A percentile compares a stretch with the other conserved stretches of the same genome.
Evolutionary conservation across 129 eudicot genomes (phyloP).

Genomic region (Tanacetum coccineum): DNA sequence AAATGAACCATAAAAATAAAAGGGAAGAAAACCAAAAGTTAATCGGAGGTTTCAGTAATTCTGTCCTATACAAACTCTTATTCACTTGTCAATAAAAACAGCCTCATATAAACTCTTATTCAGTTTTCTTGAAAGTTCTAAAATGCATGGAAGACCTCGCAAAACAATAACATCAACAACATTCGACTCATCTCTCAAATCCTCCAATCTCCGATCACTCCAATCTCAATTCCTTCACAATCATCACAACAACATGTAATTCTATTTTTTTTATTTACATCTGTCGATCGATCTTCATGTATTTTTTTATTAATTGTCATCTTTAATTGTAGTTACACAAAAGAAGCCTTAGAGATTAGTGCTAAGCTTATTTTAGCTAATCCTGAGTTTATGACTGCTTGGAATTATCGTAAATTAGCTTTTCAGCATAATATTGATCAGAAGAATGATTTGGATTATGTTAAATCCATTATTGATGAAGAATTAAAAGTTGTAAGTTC

Average conservation of each 20-base stretch:
- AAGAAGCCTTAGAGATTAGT: slow-evolving; percentile 70
- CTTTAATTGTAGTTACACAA: slow-evolving; percentile 51
- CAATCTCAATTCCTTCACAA: slow-evolving; percentile 66
- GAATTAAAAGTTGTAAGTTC: slow-evolving; percentile 67
- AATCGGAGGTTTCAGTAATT: no score
- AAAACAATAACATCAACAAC: slow-evolving; percentile 39
- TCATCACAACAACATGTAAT: slow-evolving; percentile 58
- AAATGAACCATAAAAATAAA: no score
- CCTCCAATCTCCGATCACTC: slow-evolving; percentile 54
- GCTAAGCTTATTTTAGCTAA: slow-evolving; percentile 65
- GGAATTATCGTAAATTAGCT: slow-evolving; percentile 89
- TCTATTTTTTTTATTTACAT: neutral
- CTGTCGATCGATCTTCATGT: slow-evolving; percentile 14
- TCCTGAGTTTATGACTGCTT: slow-evolving; percentile 80
- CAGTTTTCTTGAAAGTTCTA: neutral
- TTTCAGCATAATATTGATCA: slow-evolving; percentile 31
- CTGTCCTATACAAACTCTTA: no score
- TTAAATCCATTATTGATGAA: slow-evolving; percentile 49
- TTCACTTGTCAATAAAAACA: no score
- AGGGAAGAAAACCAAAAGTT: no score
- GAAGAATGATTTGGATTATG: neutral
- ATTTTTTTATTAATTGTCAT: neutral
- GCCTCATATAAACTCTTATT: no score
- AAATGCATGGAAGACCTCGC: slow-evolving; percentile 82
- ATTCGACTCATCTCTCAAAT: slow-evolving; percentile 50